Percentiles rank a stretch among this genome's conserved stretches.
Evolutionary conservation across 1,139 yeast genomes (phyloP).

Genomic region (Yamadazyma dushanensis): DNA sequence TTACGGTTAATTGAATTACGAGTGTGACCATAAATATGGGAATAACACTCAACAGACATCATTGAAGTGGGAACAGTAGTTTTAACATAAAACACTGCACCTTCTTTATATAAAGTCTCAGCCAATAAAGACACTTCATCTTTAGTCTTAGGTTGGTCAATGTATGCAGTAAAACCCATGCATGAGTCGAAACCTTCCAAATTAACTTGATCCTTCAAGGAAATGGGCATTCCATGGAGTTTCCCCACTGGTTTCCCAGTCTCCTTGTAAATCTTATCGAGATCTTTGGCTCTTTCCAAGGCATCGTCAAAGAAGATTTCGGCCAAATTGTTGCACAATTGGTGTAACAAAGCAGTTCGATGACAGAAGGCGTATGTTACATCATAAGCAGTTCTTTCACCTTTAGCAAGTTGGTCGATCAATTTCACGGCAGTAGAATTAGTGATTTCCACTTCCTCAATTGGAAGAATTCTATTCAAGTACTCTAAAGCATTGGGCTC

Average conservation of each 20-base stretch:
- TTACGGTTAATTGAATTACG: slow-evolving; percentile 27
- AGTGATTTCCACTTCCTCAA: slow-evolving; percentile 32
- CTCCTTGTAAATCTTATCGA: slow-evolving; percentile 23
- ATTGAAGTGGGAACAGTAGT: slow-evolving; percentile 4
- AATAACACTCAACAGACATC: slow-evolving; percentile 30
- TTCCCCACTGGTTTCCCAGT: slow-evolving; percentile 28
- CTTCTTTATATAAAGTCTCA: slow-evolving; percentile 21
- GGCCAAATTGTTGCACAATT: slow-evolving; percentile 34
- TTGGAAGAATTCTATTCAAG: slow-evolving; percentile 28
- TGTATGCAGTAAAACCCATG: slow-evolving; percentile 42
- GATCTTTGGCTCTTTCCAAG: slow-evolving; percentile 23
- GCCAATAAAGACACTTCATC: slow-evolving; percentile 11
- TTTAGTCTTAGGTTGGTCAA: slow-evolving; percentile 17
- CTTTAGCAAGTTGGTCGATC: slow-evolving; percentile 7
- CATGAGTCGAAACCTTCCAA: slow-evolving; percentile 47
- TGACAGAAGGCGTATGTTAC: slow-evolving; percentile 16
- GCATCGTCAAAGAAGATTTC: slow-evolving; percentile 37
- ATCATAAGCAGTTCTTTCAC: slow-evolving; percentile 11
- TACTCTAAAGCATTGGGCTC: slow-evolving; percentile 31
- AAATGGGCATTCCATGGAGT: slow-evolving; percentile 37
- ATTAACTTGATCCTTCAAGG: slow-evolving; percentile 30
- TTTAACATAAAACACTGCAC: slow-evolving; percentile 5
- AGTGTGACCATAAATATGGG: slow-evolving; percentile 31
- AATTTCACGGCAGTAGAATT: slow-evolving; percentile 15
- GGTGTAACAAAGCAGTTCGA: slow-evolving; percentile 46